Evolutionary conservation across 2,329 filamentous ascomycete species (phyloP), one percentile per base, ranked within the genome.

Genomic region (Nemania sp.): DNA sequence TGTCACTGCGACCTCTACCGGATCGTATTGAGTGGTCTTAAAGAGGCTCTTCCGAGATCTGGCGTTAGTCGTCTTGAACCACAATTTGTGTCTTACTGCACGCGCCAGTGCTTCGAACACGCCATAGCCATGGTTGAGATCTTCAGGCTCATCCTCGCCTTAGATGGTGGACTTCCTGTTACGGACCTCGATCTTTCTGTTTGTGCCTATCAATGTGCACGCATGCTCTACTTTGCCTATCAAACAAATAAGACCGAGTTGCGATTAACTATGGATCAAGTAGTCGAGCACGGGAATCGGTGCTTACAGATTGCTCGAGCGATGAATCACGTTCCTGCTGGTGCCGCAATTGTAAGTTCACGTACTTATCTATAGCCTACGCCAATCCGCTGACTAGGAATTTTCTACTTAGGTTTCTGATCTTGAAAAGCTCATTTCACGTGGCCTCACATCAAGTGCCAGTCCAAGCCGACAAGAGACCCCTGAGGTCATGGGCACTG

Each of bases 1-100:
- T 88, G 86, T 65, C 83, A 88, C 71, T 86, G 86, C 70, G 86
- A 88, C 72, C 78, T 88, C 2, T 88, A 87, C 69, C 84, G 86
- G 1, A 79, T 88, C 6, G 85, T 83, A 2, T 79, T 88, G 7
- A 80, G 80, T 0, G 85, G 85, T 0, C 80, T 88, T 38, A 82
- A 84, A 22, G 86, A 88, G 43, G 83, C 85, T 0, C 77, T 88
- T 0, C 81, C 85, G 2, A 79, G 79, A 6, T 74, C 79, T 0
- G 79, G 79, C 13, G 77, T 87, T 10, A 80, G 80, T 58, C 81
- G 80, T 64, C 78, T 88, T 2, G 84, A 86, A 54, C 82, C 81
- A 10, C 78, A 78, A 2, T 87, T 87, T 63, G 80, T 86, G 43
- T 78, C 81, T 1, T 81, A 84, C 69, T 87, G 85, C 66, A 84